phyloP scores from a whole-genome alignment of 1,284 basidiomycete genomes.

The Austroboletus niveus region DNA sequence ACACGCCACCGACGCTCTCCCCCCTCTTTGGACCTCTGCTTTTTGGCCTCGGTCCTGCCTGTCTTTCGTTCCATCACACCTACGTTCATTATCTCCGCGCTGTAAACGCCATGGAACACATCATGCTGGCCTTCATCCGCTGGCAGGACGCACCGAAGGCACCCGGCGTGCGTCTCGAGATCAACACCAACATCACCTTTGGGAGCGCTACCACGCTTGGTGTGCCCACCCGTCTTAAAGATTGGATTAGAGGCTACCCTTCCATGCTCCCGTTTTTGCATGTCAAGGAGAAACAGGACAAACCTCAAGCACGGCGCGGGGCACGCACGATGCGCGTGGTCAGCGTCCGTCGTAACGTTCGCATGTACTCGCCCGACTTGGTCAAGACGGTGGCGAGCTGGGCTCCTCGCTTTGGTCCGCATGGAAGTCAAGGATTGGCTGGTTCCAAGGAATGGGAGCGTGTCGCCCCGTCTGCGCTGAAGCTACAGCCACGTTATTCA shows the following conservation, averaged over 20 bases:
- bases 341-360: slow-evolving; percentile 72
- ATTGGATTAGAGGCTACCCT: slow-evolving; percentile 87
- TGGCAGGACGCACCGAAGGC: slow-evolving; percentile 61
- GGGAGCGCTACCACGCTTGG: slow-evolving; percentile 57
- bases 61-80: slow-evolving; percentile 68
- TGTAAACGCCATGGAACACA: slow-evolving; percentile 83
- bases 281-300: slow-evolving; percentile 40
- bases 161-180: slow-evolving; percentile 24
- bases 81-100: slow-evolving; percentile 81
- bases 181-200: slow-evolving; percentile 34
- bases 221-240: slow-evolving; percentile 74
- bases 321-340: slow-evolving; percentile 71
- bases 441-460: slow-evolving; percentile 73
- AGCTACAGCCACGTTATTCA: slow-evolving; percentile 56
- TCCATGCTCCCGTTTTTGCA: slow-evolving; percentile 51
- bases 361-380: slow-evolving; percentile 80
- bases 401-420: slow-evolving; percentile 42
- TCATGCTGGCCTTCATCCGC: slow-evolving; percentile 82
- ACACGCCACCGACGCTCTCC: slow-evolving; percentile 80
- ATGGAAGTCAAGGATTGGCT: slow-evolving; percentile 43
- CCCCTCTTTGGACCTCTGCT: slow-evolving; percentile 86
- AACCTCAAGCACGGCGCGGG: slow-evolving; percentile 62
- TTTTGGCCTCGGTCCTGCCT: slow-evolving; percentile 71
- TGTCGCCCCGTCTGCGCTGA: slow-evolving; percentile 58
- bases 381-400: slow-evolving; percentile 72